phyloP scores from a whole-genome alignment of 768 basidiomycete species.

The Tulasnella sp. region DNA sequence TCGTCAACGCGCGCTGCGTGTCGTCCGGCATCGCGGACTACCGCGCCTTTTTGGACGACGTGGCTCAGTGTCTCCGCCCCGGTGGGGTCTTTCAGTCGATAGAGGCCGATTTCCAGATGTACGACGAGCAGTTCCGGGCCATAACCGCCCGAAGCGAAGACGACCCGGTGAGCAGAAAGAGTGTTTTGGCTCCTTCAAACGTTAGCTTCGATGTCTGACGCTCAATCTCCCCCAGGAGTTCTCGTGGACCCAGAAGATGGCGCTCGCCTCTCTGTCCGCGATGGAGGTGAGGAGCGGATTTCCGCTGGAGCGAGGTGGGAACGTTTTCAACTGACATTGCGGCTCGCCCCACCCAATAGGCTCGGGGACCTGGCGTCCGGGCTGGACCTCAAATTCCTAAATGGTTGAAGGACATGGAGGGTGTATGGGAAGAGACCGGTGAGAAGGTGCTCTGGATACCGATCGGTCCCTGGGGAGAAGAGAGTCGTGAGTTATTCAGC shows the following conservation, averaged over 20 bases:
- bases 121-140: slow-evolving; percentile 1
- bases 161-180: slow-evolving; percentile 11
- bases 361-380: background rate
- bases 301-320: background rate
- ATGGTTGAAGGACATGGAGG: slow-evolving; percentile 19
- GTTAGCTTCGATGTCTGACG: background rate
- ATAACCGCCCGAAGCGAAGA: slow-evolving; percentile 19
- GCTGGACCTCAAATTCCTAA: slow-evolving; percentile 1
- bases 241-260: slow-evolving; percentile 4
- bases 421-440: slow-evolving; percentile 21
- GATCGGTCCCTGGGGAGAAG: slow-evolving; percentile 16
- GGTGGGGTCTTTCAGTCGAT: slow-evolving; percentile 20
- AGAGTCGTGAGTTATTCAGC: slow-evolving; percentile 1
- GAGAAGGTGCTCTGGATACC: background rate
- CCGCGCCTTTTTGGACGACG: slow-evolving; percentile 2
- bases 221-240: slow-evolving; percentile 4
- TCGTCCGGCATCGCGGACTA: slow-evolving; percentile 21
- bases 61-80: background rate
- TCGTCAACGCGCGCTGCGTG: slow-evolving; percentile 13
- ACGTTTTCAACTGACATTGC: background rate
- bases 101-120: slow-evolving; percentile 19
- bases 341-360: background rate
- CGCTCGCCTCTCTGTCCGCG: background rate
- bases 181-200: too few species aligned
- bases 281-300: slow-evolving; percentile 7